Conservation (phyloP, 768 basidiomycete genomes). For the Postia placenta region DNA sequence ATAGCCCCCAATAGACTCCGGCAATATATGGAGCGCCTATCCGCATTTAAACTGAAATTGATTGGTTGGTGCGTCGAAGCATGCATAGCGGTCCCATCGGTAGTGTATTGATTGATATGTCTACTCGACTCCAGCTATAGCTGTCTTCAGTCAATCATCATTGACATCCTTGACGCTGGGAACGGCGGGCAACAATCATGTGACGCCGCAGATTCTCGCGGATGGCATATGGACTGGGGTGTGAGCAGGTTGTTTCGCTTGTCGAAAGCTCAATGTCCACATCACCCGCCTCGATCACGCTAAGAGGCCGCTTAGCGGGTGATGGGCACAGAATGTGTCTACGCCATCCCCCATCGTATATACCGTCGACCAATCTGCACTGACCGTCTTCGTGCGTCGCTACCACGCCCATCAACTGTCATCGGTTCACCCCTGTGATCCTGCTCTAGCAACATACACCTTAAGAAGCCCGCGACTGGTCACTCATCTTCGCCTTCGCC, state of each 20-base stretch:
- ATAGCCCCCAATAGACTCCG: too few relatives aligned
- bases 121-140: too few relatives aligned
- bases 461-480: not conserved
- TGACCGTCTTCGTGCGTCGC: not conserved
- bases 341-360: too few relatives aligned
- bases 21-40: not conserved
- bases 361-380: too few relatives aligned
- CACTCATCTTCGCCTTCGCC: slow-evolving; percentile 5
- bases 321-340: not conserved
- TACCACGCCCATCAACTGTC: slow-evolving; percentile 8
- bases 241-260: not conserved
- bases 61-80: not conserved
- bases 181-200: slow-evolving; percentile 1
- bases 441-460: not conserved
- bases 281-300: too few relatives aligned
- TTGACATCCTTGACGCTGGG: not conserved
- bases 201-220: not conserved
- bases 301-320: too few relatives aligned
- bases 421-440: not conserved
- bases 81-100: too few relatives aligned
- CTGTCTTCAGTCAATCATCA: not conserved
- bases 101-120: not conserved
- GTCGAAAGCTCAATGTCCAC: too few relatives aligned
- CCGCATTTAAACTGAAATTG: not conserved
- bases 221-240: too few relatives aligned